Evolutionary conservation across 2,329 filamentous ascomycete genomes (phyloP), one percentile per base, ranked within the genome.

Genomic region (Ophiostoma himal-ulmi): DNA sequence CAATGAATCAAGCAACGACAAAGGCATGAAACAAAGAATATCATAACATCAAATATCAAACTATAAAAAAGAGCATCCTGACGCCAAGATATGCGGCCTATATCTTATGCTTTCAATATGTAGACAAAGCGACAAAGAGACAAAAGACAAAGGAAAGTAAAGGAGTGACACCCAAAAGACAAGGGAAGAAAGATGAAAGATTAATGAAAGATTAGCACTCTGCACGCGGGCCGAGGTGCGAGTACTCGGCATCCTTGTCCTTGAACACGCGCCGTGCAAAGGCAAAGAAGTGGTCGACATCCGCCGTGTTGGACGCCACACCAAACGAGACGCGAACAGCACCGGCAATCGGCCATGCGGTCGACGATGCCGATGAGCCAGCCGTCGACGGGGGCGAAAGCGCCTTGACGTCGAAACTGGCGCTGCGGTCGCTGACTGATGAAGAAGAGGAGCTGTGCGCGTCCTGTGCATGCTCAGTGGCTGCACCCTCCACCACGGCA

Each of bases 261-360:
- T 73, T 75, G 70, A 80, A 82, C 0, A 75, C 77, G 57, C 72
- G 73, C 48, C 76, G 71, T 0, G 75, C 75, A 74, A 81, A 82
- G 0, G 70, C 73, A 64, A 81, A 74, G 66, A 81, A 79, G 6
- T 70, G 72, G n/a, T 81, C 78, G 1, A 81, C 76, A 54, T 81
- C 80, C 0, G 70, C 74, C 1, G 74, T 71, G 20, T 74, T 80
- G 11, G 79, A 80, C 1, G 78, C 79, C 22, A 81, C 72, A 26
- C 80, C 80, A 70, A 82, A 79, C 1, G 80, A 81, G 0, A 82
- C 77, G 0, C 80, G 75, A 6, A 81, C 74, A 1, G 80, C 79
- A 0, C 80, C 80, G 0, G 75, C 75, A n/a, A 72, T 37, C 10
- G 70, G 72, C 36, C 65, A 26, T 11, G 57, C 57, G 1, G 62